These are phyloP conservation scores for Pogostemon cablin DNA, from an alignment of 257 asterid genomes.

Conservation along the genomic window DNA sequence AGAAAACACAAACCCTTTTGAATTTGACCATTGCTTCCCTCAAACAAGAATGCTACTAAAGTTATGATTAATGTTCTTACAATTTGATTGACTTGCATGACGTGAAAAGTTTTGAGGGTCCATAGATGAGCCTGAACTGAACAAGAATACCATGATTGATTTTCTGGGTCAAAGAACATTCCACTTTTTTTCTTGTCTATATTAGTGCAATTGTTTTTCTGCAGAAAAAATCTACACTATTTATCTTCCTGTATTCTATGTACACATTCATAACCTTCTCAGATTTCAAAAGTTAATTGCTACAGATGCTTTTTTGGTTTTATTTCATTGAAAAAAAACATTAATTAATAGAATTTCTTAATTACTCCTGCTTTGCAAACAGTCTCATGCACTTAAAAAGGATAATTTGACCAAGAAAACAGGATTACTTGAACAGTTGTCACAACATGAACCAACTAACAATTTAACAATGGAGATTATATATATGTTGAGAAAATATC, in stretches of 20 bases:
- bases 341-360: neutral
- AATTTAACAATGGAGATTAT: slow-evolving; percentile 1
- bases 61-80: neutral
- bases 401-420: neutral
- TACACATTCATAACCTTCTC: slow-evolving; percentile 32
- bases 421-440: slow-evolving; percentile 5
- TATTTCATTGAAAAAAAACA: neutral
- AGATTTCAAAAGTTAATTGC: slow-evolving; percentile 22
- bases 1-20: slow-evolving; percentile 66
- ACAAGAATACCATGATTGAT: slow-evolving; percentile 36
- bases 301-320: slow-evolving; percentile 4
- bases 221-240: neutral
- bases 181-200: slow-evolving; percentile 30
- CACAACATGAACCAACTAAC: slow-evolving; percentile 13
- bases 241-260: slow-evolving; percentile 36
- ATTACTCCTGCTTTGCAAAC: neutral
- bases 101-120: slow-evolving; percentile 40
- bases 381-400: neutral
- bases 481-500: neutral
- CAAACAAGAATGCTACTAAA: slow-evolving; percentile 5
- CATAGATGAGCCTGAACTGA: slow-evolving; percentile 31
- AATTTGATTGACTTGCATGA: slow-evolving; percentile 34
- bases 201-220: slow-evolving; percentile 1
- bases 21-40: slow-evolving; percentile 44
- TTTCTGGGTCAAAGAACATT: slow-evolving; percentile 36